phyloP scores from a whole-genome alignment of 495 filamentous ascomycete species.

The Xylaria longipes region DNA sequence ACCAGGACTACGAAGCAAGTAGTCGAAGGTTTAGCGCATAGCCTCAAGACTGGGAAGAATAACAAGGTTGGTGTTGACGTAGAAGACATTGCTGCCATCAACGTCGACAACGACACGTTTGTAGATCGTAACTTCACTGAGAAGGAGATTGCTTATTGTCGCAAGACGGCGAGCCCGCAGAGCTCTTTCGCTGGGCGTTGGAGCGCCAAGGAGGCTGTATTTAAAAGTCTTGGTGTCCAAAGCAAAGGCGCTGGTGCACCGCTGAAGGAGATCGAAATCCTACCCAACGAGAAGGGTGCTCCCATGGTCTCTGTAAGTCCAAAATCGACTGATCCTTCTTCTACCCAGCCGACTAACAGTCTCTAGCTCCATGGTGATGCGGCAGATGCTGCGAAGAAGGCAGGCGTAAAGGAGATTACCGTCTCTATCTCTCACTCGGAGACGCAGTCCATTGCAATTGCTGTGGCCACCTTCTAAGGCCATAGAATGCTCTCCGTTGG shows the following conservation, averaged over 20 bases:
- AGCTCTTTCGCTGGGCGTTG: slow-evolving; percentile 91
- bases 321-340: slow-evolving; percentile 7
- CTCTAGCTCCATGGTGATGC: slow-evolving; percentile 84
- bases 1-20: slow-evolving; percentile 72
- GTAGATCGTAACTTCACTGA: slow-evolving; percentile 92
- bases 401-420: slow-evolving; percentile 81
- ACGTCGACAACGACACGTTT: slow-evolving; percentile 92
- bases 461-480: slow-evolving; percentile 74
- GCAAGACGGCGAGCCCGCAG: slow-evolving; percentile 72
- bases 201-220: slow-evolving; percentile 98
- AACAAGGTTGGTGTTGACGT: slow-evolving; percentile 93
- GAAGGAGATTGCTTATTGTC: slow-evolving; percentile 83
- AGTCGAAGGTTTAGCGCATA: slow-evolving; percentile 78
- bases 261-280: slow-evolving; percentile 94
- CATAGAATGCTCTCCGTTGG: not conserved
- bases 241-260: slow-evolving; percentile 87
- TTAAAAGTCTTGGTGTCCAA: slow-evolving; percentile 92
- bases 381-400: slow-evolving; percentile 76
- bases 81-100: slow-evolving; percentile 81
- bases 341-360: slow-evolving; percentile 47
- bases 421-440: slow-evolving; percentile 97
- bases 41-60: slow-evolving; percentile 67
- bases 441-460: slow-evolving; percentile 89
- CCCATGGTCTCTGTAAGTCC: slow-evolving; percentile 81
- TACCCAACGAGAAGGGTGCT: slow-evolving; percentile 77